Percentiles rank a stretch among this genome's conserved stretches.
Conservation (phyloP, 306 rosid genomes). For the Medicago arabica region DNA sequence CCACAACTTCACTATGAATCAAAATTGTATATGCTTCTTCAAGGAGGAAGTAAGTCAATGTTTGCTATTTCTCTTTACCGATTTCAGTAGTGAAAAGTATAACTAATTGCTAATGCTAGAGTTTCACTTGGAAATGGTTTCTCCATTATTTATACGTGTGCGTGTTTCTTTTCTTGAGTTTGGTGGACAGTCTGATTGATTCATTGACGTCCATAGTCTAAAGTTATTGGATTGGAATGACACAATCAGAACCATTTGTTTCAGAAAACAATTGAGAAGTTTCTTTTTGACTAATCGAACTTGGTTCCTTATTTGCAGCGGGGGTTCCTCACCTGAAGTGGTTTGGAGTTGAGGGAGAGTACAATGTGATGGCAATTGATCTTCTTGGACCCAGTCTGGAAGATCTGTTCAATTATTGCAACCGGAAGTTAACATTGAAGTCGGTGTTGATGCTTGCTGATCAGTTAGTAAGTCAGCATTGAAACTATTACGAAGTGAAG, state of each 20-base stretch:
- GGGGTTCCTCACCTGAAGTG: conserved; percentile 99
- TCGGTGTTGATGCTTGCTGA: conserved; percentile 98
- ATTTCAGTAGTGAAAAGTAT: conserved; percentile 10
- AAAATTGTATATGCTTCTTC: conserved; percentile 97
- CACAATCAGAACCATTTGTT: conserved; percentile 15
- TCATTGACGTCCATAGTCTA: conserved; percentile 25
- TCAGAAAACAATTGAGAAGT: conserved; percentile 33
- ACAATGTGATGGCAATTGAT: conserved; percentile 94
- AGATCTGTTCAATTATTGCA: conserved; percentile 97
- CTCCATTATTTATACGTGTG: neutral
- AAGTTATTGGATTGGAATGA: conserved; percentile 20
- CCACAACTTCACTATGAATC: conserved; percentile 99
- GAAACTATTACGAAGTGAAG: conserved; percentile 29
- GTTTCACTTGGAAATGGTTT: conserved; percentile 27
- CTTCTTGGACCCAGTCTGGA: conserved; percentile 99
- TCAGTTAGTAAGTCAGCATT: conserved; percentile 76
- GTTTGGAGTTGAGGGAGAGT: conserved; percentile 99
- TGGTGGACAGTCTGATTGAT: conserved; percentile 31
- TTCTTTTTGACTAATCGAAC: conserved; percentile 47
- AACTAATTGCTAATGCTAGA: conserved; percentile 7
- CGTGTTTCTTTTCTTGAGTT: conserved; percentile 3
- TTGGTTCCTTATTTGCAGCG: conserved; percentile 66
- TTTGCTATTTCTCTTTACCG: conserved; percentile 25
- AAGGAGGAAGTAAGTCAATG: conserved; percentile 93
- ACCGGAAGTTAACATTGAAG: conserved; percentile 87